Evolutionary conservation across 2,329 filamentous ascomycete genomes (phyloP), one percentile per base, ranked within the genome.

Genomic region (Fusarium verticillioides): DNA sequence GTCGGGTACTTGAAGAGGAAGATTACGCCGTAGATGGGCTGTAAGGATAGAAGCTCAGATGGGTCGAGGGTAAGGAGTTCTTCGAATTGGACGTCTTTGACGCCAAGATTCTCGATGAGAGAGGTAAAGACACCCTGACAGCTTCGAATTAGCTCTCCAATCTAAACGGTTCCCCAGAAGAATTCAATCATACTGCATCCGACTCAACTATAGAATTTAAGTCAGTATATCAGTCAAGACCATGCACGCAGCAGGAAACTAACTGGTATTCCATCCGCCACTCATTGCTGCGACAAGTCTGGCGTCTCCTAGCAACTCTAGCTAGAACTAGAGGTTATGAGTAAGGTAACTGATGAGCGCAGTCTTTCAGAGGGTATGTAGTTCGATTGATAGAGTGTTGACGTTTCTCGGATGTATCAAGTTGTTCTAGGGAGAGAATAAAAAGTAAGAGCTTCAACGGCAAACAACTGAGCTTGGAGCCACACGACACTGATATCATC

Each of bases 1-100:
- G 91, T 95, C 57, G 90, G 94, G 84, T 94, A 99, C 85, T 98
- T 98, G 91, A 99, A 99, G 82, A 99, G 94, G 84, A 99, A 99
- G 80, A 99, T 98, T 76, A 99, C 94, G 79, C 96, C 96, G 85
- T 97, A 97, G 60, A 97, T 88, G 23, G 94, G 93, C 77, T 92
- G 91, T 39, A 95, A 88, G 73, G 91, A 85, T 47, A 89, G 87
- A 18, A 97, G 88, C 64, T 89, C 88, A 59, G 94, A 90, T 11
- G 94, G 87, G 77, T 98, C 96, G 74, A 99, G 91, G 2, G 94
- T 93, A 66, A 98, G 90, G 73, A 99, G 91, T 85, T 99, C 96
- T 85, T 98, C 96, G 81, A 98, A 98, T 83, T 99, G 96, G 5
- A 98, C 94, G 80, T 94, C 91, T 82, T 95, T 93, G 77, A 97